A percentile compares a stretch with the other conserved stretches of the same genome.
Evolutionary conservation across 176 grass and related monocot genomes (phyloP).

Genomic region (Musa itinerans): DNA sequence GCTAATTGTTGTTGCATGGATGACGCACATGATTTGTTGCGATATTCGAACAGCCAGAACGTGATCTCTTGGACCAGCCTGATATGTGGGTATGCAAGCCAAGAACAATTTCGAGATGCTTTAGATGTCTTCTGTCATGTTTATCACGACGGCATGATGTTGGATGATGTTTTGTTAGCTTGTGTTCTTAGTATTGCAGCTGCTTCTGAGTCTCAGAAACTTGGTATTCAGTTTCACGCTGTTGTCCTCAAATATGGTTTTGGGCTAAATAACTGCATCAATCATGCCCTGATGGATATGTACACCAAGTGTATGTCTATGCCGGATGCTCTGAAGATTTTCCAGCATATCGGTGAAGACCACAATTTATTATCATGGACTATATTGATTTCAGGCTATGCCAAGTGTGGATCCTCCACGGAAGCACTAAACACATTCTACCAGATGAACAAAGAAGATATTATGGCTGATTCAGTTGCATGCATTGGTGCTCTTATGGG

Average conservation of each 20-base stretch:
- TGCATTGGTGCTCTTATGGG: conserved; percentile 8
- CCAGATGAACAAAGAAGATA: conserved; percentile 9
- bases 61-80: conserved; percentile 18
- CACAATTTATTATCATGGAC: conserved; percentile 4
- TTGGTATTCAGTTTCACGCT: conserved; percentile 11
- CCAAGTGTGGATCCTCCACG: conserved; percentile 4
- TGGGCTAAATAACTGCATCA: neutral
- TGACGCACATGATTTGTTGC: conserved; percentile 3
- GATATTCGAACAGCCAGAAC: neutral
- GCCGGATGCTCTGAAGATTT: conserved; percentile 6
- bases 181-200: conserved; percentile 11
- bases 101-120: conserved; percentile 2
- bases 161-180: conserved; percentile 15
- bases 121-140: conserved; percentile 6
- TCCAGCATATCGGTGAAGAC: neutral
- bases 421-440: conserved; percentile 7
- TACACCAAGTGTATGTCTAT: conserved; percentile 6
- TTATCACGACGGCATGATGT: neutral
- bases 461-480: conserved; percentile 11
- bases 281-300: conserved; percentile 17
- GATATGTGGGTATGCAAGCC: neutral
- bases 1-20: neutral
- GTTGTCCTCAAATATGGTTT: conserved; percentile 7
- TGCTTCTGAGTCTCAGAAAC: neutral
- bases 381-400: conserved; percentile 12